Evolutionary conservation across 2,329 filamentous ascomycete species (phyloP).

Genomic region (Scopulariopsis brevicaulis): DNA sequence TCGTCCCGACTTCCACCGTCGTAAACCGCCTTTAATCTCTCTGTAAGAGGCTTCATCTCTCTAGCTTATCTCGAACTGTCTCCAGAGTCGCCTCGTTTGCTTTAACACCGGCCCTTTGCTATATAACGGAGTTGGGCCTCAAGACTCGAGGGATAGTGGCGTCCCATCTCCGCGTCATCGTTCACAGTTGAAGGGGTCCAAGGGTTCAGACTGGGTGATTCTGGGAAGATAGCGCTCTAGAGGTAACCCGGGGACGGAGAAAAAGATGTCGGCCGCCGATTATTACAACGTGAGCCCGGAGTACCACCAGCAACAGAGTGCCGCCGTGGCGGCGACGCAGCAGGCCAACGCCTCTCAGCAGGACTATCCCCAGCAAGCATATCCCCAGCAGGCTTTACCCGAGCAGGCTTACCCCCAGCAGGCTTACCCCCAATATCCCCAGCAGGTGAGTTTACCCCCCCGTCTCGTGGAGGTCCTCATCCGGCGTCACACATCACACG

Average conservation of each 20-base stretch:
- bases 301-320: not conserved
- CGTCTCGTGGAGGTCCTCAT: constrained; percentile 2
- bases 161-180: not conserved
- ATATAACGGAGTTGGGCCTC: too few relatives aligned
- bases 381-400: not conserved
- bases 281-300: constrained; percentile 5
- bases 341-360: too few relatives aligned
- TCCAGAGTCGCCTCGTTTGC: too few relatives aligned
- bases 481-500: not conserved
- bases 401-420: not conserved
- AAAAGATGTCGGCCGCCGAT: constrained; percentile 3
- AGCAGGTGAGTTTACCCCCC: constrained; percentile 20
- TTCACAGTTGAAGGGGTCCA: not conserved
- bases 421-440: constrained; percentile 26
- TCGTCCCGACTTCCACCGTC: not conserved
- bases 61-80: too few relatives aligned
- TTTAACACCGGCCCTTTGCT: too few relatives aligned
- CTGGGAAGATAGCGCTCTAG: not conserved
- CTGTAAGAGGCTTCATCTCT: not conserved
- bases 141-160: too few relatives aligned
- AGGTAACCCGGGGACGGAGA: not conserved
- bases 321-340: not conserved
- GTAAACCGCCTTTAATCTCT: not conserved
- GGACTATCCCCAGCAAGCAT: not conserved
- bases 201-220: not conserved